phyloP scores from a whole-genome alignment of 2,329 filamentous ascomycete genomes.

The Penicillium sp. region DNA sequence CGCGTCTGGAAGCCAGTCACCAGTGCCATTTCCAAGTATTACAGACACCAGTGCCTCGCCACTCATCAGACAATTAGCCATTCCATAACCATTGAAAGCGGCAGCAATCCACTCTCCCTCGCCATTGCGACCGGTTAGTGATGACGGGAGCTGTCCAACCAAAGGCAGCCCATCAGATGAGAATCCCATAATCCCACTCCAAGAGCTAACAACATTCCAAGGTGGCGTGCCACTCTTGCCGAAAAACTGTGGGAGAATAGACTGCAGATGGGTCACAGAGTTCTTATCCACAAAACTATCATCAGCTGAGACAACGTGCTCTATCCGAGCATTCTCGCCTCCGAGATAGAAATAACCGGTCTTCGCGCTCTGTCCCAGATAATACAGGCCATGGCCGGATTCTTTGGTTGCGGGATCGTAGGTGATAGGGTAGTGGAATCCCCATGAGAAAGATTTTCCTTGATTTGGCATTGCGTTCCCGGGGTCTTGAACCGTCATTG shows the following conservation, averaged over 20 bases:
- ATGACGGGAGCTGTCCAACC: conserved; percentile 51
- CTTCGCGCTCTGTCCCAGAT: conserved; percentile 28
- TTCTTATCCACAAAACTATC: conserved; percentile 20
- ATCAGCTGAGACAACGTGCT: conserved; percentile 22
- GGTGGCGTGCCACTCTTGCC: conserved; percentile 4
- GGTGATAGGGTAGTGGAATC: conserved; percentile 28
- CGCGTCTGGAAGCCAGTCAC: conserved; percentile 28
- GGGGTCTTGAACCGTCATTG: conserved; percentile 46
- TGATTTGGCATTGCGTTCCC: conserved; percentile 17
- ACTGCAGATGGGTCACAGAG: conserved; percentile 20
- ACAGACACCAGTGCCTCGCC: conserved; percentile 30
- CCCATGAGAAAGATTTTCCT: conserved; percentile 29
- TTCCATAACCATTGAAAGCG: conserved; percentile 67
- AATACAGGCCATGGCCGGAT: conserved; percentile 25
- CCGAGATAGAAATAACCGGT: conserved; percentile 30
- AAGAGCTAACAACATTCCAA: conserved; percentile 27
- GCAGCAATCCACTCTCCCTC: conserved; percentile 55
- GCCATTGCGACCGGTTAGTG: conserved; percentile 34
- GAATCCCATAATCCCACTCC: conserved; percentile 52
- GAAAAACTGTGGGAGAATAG: conserved; percentile 22
- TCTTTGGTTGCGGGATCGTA: conserved; percentile 19
- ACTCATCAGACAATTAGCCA: conserved; percentile 55
- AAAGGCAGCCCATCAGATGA: conserved; percentile 53
- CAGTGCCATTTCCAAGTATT: conserved; percentile 28
- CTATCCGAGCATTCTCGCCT: conserved; percentile 23